These are phyloP conservation scores for Cyclospora cayetanensis DNA, from an alignment of 169 alveolate species.

Conservation along the genomic window DNA sequence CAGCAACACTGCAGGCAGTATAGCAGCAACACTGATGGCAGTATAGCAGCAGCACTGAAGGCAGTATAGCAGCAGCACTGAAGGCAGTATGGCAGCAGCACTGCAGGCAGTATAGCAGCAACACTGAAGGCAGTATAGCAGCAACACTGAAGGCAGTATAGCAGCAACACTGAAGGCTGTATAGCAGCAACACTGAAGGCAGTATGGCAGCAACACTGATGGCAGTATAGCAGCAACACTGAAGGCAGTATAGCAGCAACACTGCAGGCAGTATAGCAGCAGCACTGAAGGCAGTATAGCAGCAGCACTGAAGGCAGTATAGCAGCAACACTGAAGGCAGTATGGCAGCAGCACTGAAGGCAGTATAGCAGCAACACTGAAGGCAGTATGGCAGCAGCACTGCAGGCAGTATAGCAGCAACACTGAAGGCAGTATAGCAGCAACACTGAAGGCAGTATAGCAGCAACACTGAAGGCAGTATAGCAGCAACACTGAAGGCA, in stretches of 20 bases:
- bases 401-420: constrained; percentile 8
- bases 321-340: not conserved
- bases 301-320: not conserved
- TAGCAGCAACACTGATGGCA: no score
- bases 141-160: not conserved
- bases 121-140: not conserved
- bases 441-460: not conserved
- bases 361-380: not conserved
- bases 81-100: not conserved
- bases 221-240: not conserved
- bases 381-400: not conserved
- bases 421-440: not conserved
- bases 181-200: not conserved
- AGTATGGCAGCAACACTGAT: not conserved
- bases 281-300: no score
- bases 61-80: not conserved
- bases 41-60: not conserved
- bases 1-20: not conserved
- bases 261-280: not conserved
- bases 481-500: not conserved
- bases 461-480: not conserved
- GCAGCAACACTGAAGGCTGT: not conserved
- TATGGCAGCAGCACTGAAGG: not conserved
- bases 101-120: constrained; percentile 11
- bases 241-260: not conserved